A percentile compares a stretch with the other conserved stretches of the same genome.
Conservation (phyloP, 345 rosid genomes). For the Aquilaria yunnanensis region DNA sequence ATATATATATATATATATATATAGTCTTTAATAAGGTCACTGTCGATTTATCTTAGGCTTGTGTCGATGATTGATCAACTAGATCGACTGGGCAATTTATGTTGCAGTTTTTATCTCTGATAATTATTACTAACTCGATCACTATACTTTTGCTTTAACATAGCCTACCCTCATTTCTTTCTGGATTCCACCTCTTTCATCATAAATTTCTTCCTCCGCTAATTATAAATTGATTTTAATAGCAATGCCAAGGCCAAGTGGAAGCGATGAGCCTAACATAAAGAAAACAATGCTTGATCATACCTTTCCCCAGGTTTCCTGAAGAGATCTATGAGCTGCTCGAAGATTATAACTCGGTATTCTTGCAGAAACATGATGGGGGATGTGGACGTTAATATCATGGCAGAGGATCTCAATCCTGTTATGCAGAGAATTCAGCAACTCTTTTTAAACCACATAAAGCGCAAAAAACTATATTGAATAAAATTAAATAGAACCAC, state of each 20-base stretch:
- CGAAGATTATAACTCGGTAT: slow-evolving; percentile 86
- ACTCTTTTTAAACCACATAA: background rate
- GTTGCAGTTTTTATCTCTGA: too few species aligned
- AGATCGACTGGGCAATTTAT: too few species aligned
- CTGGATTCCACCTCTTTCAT: background rate
- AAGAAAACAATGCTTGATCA: background rate
- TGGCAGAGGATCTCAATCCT: slow-evolving; percentile 96
- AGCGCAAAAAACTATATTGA: background rate
- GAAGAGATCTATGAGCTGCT: slow-evolving; percentile 68
- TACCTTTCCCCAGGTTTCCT: slow-evolving; percentile 95
- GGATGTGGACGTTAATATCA: slow-evolving; percentile 77
- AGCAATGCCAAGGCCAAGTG: too few species aligned
- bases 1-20: too few species aligned
- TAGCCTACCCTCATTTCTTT: background rate
- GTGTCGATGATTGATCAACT: too few species aligned
- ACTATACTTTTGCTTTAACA: background rate
- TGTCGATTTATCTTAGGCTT: too few species aligned
- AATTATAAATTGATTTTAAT: background rate
- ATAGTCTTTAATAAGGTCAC: too few species aligned
- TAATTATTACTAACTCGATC: background rate
- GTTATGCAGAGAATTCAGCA: slow-evolving; percentile 20
- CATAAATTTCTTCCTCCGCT: background rate
- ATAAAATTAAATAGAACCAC: background rate
- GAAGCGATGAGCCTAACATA: slow-evolving; percentile 2
- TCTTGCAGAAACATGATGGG: slow-evolving; percentile 72